Evolutionary conservation across 306 rosid genomes (phyloP).

Genomic region (Trifolium fragiferum): DNA sequence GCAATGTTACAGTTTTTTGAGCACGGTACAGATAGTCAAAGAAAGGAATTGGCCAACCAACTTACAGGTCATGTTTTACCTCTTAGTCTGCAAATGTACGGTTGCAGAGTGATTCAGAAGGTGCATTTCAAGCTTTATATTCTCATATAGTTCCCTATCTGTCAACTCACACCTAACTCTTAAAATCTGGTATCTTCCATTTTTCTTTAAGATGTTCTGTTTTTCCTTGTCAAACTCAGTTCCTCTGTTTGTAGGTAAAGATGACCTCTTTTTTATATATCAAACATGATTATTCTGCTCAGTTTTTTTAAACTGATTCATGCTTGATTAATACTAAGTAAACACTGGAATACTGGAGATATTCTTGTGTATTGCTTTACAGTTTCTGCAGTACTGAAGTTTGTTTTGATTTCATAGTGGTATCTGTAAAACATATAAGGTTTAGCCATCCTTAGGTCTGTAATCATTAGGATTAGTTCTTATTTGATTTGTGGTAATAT

Average conservation of each 20-base stretch:
- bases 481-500: conserved; percentile 16
- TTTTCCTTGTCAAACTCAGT: conserved; percentile 12
- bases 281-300: conserved; percentile 13
- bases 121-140: conserved; percentile 49
- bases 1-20: conserved; percentile 91
- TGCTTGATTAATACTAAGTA: conserved; percentile 23
- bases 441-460: conserved; percentile 23
- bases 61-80: conserved; percentile 87
- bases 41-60: conserved; percentile 81
- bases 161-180: conserved; percentile 25
- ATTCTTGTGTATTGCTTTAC: conserved; percentile 29
- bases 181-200: conserved; percentile 30
- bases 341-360: conserved; percentile 28
- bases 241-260: conserved; percentile 15
- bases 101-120: conserved; percentile 99
- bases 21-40: conserved; percentile 87
- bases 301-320: conserved; percentile 29
- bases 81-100: conserved; percentile 98
- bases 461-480: conserved; percentile 26
- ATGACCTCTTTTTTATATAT: conserved; percentile 14
- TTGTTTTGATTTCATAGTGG: conserved; percentile 30
- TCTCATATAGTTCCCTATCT: conserved; percentile 30
- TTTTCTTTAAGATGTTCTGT: conserved; percentile 29
- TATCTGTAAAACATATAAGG: conserved; percentile 11
- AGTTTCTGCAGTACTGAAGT: conserved; percentile 34